Base-by-base conservation (phyloP, 75 land plant genomes). In the Pinus tabuliformis region DNA sequence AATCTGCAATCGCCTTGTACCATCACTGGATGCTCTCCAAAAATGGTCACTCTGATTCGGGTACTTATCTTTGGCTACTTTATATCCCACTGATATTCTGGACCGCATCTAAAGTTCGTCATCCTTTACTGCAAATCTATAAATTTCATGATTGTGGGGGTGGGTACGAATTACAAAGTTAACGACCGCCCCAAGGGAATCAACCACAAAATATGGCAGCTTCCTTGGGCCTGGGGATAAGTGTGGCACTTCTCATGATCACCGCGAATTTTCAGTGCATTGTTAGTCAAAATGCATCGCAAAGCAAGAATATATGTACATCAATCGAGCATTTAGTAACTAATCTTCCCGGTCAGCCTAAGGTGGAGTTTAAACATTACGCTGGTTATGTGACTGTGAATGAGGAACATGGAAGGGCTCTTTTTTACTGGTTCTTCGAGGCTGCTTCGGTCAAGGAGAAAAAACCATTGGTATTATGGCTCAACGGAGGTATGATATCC, bases 401-500 rank as follows among this genome's bases (percentile, higher is more conserved):
- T 70, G 86, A 81, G 68, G 57, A 30, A 3, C 75, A 88, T 62
- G 96, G 88, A 49, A 85, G 94, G 28, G 93, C 93, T 33, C 91
- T 95, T 62, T 95, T 93, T 76, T 95, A 95, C 76, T 95, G 93
- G 93, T 91, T 95, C 73, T 88, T 84, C 76, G 92, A 95, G 70
- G 90, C 98, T 33, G 76, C 71, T 21, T 22, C 73, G 21, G 21
- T 16, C 4, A 84, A 89, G 17, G 56, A 85, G 12, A 49, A 85
- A 52, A 80, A 79, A 45, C 94, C 98, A 26, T 70, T 95, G 70
- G 83, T 90, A 7, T 81, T 95, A 11, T 93, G 96, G 98, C 89
- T 95, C 70, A 96, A 93, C 80, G 99, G 94, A 83, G 99, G 97
- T 92, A 72, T 26, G 26, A 26, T 26, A 17, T 15, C 8, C 4